Percentiles rank a stretch among this genome's conserved stretches.
phyloP scores from a whole-genome alignment of 2,329 filamentous ascomycete species.

The Westerdykella sp. region DNA sequence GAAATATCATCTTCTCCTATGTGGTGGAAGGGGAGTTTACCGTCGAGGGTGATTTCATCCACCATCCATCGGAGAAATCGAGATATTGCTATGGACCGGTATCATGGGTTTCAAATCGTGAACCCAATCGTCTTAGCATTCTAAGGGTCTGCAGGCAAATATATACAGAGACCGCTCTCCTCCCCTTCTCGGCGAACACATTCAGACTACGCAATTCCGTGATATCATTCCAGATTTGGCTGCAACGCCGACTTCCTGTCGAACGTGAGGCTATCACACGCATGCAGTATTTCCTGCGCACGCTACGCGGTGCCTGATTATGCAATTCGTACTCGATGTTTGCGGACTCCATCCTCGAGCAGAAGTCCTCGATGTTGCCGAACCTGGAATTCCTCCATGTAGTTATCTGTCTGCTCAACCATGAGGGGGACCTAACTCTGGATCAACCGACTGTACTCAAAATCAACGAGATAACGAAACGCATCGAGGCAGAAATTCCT shows the following conservation, averaged over 20 bases:
- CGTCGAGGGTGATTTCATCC: neutral
- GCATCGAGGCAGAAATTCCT: too few species aligned
- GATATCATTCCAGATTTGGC: neutral
- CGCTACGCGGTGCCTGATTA: neutral
- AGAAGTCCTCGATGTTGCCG: neutral
- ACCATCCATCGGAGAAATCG: neutral
- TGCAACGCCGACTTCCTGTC: neutral
- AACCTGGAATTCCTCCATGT: neutral
- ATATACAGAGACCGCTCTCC: constrained; percentile 1
- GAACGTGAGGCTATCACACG: neutral
- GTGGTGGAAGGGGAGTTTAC: neutral
- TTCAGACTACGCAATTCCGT: neutral
- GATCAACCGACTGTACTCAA: too few species aligned
- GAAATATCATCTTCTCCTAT: constrained; percentile 6
- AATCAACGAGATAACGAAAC: too few species aligned
- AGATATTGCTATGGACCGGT: neutral
- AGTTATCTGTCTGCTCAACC: too few species aligned
- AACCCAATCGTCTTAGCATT: neutral
- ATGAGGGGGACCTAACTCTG: too few species aligned
- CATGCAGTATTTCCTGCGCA: neutral
- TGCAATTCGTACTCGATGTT: neutral
- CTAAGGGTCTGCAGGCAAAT: constrained; percentile 5
- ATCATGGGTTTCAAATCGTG: neutral
- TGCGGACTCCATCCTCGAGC: neutral
- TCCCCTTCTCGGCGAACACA: constrained; percentile 3